Conservation (phyloP, 768 basidiomycete species). For the Pulveroboletus ravenelii region DNA sequence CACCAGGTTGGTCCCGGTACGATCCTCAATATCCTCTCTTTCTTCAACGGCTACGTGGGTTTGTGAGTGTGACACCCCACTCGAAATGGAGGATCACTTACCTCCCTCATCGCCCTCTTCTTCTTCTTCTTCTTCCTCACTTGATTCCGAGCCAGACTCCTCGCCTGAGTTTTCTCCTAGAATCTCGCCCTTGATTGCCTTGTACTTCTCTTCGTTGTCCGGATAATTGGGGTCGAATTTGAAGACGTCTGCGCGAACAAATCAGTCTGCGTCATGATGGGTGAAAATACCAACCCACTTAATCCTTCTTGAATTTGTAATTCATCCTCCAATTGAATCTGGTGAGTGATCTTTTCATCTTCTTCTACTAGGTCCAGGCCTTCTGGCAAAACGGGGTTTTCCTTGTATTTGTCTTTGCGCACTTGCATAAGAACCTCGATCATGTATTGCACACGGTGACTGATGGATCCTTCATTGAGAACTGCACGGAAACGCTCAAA, state of each 20-base stretch:
- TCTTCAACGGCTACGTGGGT: constrained; percentile 54
- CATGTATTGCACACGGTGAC: constrained; percentile 98
- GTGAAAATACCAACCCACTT: constrained; percentile 52
- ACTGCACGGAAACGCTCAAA: constrained; percentile 97
- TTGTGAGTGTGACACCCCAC: constrained; percentile 26
- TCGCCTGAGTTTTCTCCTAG: constrained; percentile 83
- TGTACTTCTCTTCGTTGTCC: constrained; percentile 94
- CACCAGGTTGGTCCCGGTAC: constrained; percentile 92
- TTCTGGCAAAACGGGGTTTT: constrained; percentile 91
- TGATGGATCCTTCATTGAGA: constrained; percentile 90
- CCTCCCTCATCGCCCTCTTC: constrained; percentile 57
- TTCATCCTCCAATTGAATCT: constrained; percentile 88
- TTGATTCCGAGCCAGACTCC: constrained; percentile 60
- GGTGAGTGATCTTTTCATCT: constrained; percentile 96
- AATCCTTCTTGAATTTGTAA: constrained; percentile 90
- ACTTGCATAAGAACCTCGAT: constrained; percentile 99
- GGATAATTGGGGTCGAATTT: constrained; percentile 85
- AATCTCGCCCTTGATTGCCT: constrained; percentile 87
- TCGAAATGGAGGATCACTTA: background rate
- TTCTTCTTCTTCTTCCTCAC: constrained; percentile 65
- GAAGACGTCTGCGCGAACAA: constrained; percentile 72
- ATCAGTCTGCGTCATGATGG: constrained; percentile 5
- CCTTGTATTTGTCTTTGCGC: constrained; percentile 98
- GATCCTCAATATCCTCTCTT: constrained; percentile 89
- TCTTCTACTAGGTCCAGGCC: constrained; percentile 96